A percentile compares a stretch with the other conserved stretches of the same genome.
These are phyloP conservation scores for Sclerotinia minor DNA, from an alignment of 2,329 filamentous ascomycete species.

Conservation along the genomic window DNA sequence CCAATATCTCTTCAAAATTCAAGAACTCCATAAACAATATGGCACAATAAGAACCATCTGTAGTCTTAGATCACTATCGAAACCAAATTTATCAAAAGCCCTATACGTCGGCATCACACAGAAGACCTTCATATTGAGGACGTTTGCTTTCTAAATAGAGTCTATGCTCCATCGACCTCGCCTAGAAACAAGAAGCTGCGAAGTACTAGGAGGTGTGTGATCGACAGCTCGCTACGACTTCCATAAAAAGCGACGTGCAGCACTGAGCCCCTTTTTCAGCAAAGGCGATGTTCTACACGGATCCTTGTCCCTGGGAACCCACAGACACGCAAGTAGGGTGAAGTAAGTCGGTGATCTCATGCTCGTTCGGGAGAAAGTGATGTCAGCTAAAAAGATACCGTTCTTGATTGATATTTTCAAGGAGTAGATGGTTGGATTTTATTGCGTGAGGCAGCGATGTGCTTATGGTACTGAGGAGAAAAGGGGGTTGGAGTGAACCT, in stretches of 20 bases:
- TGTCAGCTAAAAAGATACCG: background rate
- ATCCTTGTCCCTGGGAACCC: no score
- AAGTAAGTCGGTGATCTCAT: background rate
- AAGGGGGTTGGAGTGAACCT: background rate
- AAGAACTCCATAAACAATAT: slow-evolving; percentile 46
- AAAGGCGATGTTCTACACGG: slow-evolving; percentile 25
- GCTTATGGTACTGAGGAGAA: background rate
- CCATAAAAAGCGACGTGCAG: slow-evolving; percentile 29
- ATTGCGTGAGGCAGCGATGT: background rate
- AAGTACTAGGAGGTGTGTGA: slow-evolving; percentile 16
- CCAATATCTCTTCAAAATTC: slow-evolving; percentile 47
- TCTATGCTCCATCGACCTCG: slow-evolving; percentile 40
- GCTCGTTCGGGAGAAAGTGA: background rate
- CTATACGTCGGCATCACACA: slow-evolving; percentile 42
- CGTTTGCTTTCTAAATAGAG: slow-evolving; percentile 44
- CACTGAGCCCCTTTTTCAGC: slow-evolving; percentile 32
- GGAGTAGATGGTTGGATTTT: background rate
- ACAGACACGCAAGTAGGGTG: no score
- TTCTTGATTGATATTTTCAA: slow-evolving; percentile 7
- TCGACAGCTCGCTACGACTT: slow-evolving; percentile 27
- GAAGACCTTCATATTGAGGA: slow-evolving; percentile 40
- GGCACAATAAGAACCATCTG: no score
- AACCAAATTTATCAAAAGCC: slow-evolving; percentile 31
- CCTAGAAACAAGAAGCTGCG: slow-evolving; percentile 20
- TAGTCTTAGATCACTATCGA: background rate